A percentile compares a stretch with the other conserved stretches of the same genome.
Conservation (phyloP, 2,329 filamentous ascomycete species). For the Colletotrichum orchidophilum region DNA sequence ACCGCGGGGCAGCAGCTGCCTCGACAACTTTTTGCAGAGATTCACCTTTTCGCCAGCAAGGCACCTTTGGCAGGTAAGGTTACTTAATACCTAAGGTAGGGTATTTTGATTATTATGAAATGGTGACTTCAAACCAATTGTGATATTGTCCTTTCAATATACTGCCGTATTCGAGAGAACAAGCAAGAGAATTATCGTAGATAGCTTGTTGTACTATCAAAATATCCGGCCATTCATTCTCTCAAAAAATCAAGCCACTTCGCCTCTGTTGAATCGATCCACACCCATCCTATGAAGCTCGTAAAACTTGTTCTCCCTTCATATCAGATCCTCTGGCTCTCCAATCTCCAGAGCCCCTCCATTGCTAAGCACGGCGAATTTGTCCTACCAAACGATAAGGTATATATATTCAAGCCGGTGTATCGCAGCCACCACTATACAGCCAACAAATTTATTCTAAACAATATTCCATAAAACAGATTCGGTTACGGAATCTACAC, state of each 20-base stretch:
- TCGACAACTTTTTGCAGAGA: background rate
- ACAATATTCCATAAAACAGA: slow-evolving; percentile 37
- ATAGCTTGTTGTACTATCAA: too few relatives aligned
- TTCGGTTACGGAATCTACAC: slow-evolving; percentile 35
- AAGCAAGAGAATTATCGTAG: too few relatives aligned
- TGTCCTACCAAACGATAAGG: slow-evolving; percentile 32
- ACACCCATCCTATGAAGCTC: background rate
- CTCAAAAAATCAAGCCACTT: too few relatives aligned
- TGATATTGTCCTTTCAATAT: too few relatives aligned
- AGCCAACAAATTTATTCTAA: slow-evolving; percentile 35
- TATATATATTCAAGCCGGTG: slow-evolving; percentile 36
- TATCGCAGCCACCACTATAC: slow-evolving; percentile 38
- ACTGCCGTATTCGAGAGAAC: too few relatives aligned
- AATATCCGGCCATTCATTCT: too few relatives aligned
- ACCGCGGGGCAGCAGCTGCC: background rate
- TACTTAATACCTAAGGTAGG: too few relatives aligned
- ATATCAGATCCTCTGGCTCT: background rate
- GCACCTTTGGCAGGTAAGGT: too few relatives aligned
- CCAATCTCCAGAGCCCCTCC: background rate
- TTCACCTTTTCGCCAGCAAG: too few relatives aligned
- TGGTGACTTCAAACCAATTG: too few relatives aligned
- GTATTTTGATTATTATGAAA: too few relatives aligned
- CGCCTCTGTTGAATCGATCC: too few relatives aligned
- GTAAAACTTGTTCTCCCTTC: background rate
- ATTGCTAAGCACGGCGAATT: slow-evolving; percentile 33